Conservation (phyloP, 345 rosid genomes). For the Bretschneidera sinensis region DNA sequence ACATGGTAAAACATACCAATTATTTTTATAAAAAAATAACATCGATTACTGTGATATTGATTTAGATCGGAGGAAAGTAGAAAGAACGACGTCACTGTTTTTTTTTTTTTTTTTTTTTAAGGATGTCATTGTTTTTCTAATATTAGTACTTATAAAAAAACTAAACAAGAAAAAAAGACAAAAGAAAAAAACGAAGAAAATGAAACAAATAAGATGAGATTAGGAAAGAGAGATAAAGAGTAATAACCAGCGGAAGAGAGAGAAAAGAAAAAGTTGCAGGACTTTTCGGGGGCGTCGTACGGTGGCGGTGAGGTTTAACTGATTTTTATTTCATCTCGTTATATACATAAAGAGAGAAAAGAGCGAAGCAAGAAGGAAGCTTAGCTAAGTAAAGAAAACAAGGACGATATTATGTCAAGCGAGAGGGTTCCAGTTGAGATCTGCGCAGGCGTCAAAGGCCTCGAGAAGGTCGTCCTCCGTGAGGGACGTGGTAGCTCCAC, state of each 20-base stretch:
- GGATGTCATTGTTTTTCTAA: too few relatives aligned
- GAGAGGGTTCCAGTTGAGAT: constrained; percentile 40
- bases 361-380: constrained; percentile 1
- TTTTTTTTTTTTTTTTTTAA: neutral
- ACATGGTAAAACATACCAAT: too few relatives aligned
- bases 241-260: too few relatives aligned
- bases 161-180: constrained; percentile 1
- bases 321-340: constrained; percentile 5
- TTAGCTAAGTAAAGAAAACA: constrained; percentile 19
- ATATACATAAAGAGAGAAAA: neutral
- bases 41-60: too few relatives aligned
- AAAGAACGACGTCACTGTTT: too few relatives aligned
- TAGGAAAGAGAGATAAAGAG: neutral
- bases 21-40: too few relatives aligned
- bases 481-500: constrained; percentile 64
- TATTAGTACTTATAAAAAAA: constrained; percentile 10
- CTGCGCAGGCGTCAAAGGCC: constrained; percentile 65
- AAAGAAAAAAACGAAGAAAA: neutral
- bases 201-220: neutral
- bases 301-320: too few relatives aligned
- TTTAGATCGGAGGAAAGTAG: too few relatives aligned
- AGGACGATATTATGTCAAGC: constrained; percentile 27
- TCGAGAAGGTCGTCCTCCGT: constrained; percentile 70
- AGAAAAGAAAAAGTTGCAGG: constrained; percentile 3
- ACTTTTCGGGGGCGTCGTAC: too few relatives aligned